phyloP scores from a whole-genome alignment of 441 rosid genomes.

The Mallotus repandus region DNA sequence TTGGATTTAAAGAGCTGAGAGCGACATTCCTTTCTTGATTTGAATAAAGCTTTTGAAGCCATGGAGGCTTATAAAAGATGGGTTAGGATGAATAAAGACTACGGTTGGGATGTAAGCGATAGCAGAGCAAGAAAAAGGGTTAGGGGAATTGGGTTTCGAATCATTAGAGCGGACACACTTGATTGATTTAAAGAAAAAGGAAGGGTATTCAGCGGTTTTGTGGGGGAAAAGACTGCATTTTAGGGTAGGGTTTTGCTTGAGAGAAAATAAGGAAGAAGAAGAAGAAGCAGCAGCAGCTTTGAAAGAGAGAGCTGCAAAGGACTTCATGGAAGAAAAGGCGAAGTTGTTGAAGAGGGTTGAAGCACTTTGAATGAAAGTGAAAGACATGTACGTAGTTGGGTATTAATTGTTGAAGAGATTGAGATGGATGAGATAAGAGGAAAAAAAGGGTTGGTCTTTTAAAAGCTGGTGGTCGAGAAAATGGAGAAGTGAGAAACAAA shows the following conservation, averaged over 20 bases:
- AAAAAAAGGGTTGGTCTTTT: too few relatives aligned
- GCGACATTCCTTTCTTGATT: not conserved
- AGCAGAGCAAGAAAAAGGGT: conserved; percentile 56
- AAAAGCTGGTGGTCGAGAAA: too few relatives aligned
- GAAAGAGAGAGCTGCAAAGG: too few relatives aligned
- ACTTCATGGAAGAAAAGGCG: too few relatives aligned
- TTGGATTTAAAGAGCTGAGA: conserved; percentile 14
- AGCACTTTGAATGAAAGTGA: too few relatives aligned
- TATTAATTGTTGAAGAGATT: too few relatives aligned
- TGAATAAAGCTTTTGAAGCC: conserved; percentile 27
- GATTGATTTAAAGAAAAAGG: conserved; percentile 32
- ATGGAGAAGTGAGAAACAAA: too few relatives aligned
- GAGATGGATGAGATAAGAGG: too few relatives aligned
- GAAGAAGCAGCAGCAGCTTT: too few relatives aligned
- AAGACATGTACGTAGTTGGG: too few relatives aligned
- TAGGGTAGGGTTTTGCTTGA: conserved; percentile 29
- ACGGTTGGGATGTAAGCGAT: conserved; percentile 30
- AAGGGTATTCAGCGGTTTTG: conserved; percentile 18
- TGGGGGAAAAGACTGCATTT: conserved; percentile 15
- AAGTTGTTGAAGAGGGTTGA: too few relatives aligned
- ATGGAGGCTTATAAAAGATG: too few relatives aligned
- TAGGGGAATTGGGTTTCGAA: conserved; percentile 19
- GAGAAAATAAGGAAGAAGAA: conserved; percentile 4
- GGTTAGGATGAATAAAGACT: conserved; percentile 84
- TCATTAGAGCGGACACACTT: conserved; percentile 31